phyloP scores from a whole-genome alignment of 805 yeast species.

The Teunomyces kruisii region DNA sequence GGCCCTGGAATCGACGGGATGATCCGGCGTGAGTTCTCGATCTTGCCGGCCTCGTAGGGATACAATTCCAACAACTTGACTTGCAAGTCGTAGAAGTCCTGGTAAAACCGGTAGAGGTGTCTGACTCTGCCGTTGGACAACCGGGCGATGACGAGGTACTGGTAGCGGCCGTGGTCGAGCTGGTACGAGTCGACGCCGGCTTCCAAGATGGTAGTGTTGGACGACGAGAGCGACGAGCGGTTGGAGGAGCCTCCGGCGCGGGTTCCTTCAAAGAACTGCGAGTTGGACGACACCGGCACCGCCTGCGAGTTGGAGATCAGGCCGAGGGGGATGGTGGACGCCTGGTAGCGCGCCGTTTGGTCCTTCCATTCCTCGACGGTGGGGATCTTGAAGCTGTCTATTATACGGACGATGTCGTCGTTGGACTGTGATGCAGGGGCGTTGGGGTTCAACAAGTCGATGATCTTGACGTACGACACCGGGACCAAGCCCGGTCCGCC shows the following conservation, averaged over 20 bases:
- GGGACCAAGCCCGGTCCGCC: constrained; percentile 99
- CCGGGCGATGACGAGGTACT: constrained; percentile 74
- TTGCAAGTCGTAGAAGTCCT: constrained; percentile 94
- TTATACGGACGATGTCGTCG: constrained; percentile 49
- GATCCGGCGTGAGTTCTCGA: constrained; percentile 70
- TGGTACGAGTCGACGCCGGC: constrained; percentile 81
- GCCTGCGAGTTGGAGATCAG: constrained; percentile 29
- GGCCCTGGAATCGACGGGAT: constrained; percentile 98
- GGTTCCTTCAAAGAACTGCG: constrained; percentile 35
- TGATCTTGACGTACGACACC: constrained; percentile 79
- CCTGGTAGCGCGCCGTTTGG: constrained; percentile 87
- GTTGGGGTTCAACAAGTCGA: constrained; percentile 60
- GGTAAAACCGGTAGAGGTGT: constrained; percentile 82
- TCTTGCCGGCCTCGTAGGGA: constrained; percentile 91
- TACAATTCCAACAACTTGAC: constrained; percentile 76
- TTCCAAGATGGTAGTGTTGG: constrained; percentile 43
- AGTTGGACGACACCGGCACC: constrained; percentile 31
- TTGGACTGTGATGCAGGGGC: constrained; percentile 33
- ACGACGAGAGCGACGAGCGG: constrained; percentile 31
- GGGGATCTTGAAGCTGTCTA: constrained; percentile 72
- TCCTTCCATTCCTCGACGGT: constrained; percentile 95
- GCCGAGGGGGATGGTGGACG: constrained; percentile 77
- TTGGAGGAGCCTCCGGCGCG: constrained; percentile 19
- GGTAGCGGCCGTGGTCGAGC: constrained; percentile 81
- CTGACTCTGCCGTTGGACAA: constrained; percentile 68